Percentiles rank a stretch among this genome's conserved stretches.
Conservation (phyloP, 257 asterid species). For the Mitragyna speciosa region DNA sequence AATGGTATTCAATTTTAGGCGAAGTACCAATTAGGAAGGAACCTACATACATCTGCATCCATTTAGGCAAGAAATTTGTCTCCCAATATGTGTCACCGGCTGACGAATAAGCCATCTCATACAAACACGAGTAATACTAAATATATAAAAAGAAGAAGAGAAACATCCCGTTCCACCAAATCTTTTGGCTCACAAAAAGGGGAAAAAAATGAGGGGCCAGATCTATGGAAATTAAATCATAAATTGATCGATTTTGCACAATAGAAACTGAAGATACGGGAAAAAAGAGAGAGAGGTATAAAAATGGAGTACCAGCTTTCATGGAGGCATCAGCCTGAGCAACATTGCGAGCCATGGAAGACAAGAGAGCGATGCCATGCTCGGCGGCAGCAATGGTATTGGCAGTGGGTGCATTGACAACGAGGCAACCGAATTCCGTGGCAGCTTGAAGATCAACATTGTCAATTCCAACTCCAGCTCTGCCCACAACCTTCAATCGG, state of each 20-base stretch:
- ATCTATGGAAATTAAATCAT: background rate
- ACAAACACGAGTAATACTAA: background rate
- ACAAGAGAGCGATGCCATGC: slow-evolving; percentile 80
- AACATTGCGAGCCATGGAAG: slow-evolving; percentile 85
- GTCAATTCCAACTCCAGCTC: slow-evolving; percentile 95
- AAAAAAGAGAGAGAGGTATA: background rate
- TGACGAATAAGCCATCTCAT: background rate
- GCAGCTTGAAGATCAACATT: slow-evolving; percentile 98
- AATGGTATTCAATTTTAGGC: no score
- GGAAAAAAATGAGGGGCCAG: background rate
- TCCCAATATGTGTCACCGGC: no score
- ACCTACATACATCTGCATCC: no score
- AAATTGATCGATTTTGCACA: background rate
- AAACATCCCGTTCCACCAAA: background rate
- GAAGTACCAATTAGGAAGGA: no score
- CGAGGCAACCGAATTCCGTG: slow-evolving; percentile 83
- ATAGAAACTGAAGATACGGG: background rate
- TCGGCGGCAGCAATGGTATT: slow-evolving; percentile 95
- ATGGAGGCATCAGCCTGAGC: slow-evolving; percentile 95
- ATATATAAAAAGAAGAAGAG: background rate
- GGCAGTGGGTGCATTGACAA: slow-evolving; percentile 96
- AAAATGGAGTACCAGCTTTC: slow-evolving; percentile 62
- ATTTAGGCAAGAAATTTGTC: no score
- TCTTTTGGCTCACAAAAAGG: background rate
- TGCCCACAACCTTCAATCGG: slow-evolving; percentile 76